These are phyloP conservation scores for Ustilago sp. DNA, from an alignment of 1,284 basidiomycete genomes.

Conservation along the genomic window DNA sequence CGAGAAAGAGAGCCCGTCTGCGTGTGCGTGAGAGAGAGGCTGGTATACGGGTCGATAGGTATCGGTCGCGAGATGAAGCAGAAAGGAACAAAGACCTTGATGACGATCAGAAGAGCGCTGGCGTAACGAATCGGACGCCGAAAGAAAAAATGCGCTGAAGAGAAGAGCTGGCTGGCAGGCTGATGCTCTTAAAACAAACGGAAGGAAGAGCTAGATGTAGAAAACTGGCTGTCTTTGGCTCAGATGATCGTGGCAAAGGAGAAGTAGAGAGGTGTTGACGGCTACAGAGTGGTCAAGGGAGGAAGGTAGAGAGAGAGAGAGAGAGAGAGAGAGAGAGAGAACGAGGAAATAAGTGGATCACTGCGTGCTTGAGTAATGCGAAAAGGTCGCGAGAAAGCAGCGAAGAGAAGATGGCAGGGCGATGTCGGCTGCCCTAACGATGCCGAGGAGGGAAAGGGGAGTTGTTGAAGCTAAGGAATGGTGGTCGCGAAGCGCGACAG, in stretches of 20 bases:
- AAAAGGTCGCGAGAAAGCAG: constrained; percentile 32
- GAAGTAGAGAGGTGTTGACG: background rate
- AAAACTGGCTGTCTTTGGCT: constrained; percentile 22
- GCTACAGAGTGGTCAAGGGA: background rate
- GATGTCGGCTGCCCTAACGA: constrained; percentile 48
- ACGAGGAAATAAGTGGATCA: background rate
- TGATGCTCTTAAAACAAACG: constrained; percentile 2
- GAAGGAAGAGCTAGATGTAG: constrained; percentile 8
- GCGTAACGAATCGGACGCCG: constrained; percentile 57
- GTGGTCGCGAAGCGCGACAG: constrained; percentile 27
- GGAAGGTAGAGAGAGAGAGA: background rate
- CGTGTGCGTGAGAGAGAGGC: background rate
- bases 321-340: background rate
- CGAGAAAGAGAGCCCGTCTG: constrained; percentile 7
- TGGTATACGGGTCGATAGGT: constrained; percentile 20
- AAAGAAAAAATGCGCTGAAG: constrained; percentile 10
- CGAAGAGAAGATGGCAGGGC: constrained; percentile 36
- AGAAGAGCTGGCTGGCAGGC: constrained; percentile 3
- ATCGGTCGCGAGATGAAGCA: constrained; percentile 7
- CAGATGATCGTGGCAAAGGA: constrained; percentile 21
- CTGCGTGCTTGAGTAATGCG: constrained; percentile 19
- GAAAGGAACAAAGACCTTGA: background rate
- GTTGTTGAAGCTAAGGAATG: constrained; percentile 2
- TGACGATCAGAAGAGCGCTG: constrained; percentile 32
- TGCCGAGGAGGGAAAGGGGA: constrained; percentile 1